These are phyloP conservation scores for Ceratopteris richardii DNA, from an alignment of 75 land plant species.

Conservation along the genomic window DNA sequence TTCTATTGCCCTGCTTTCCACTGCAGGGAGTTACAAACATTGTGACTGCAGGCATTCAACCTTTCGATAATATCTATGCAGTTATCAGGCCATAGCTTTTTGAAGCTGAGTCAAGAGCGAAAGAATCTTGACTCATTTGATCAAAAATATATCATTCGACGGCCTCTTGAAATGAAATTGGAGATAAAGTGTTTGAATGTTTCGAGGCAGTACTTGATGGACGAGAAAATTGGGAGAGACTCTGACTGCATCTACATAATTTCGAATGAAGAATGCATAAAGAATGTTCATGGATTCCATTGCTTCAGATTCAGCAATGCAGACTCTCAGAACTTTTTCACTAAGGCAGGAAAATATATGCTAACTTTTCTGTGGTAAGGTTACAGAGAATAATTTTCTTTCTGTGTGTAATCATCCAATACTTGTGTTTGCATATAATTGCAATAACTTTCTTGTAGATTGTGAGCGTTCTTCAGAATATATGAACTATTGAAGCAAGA, in stretches of 20 bases:
- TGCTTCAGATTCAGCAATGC: constrained; percentile 24
- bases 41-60: constrained; percentile 31
- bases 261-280: constrained; percentile 11
- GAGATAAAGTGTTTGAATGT: constrained; percentile 15
- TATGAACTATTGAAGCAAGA: too few relatives aligned
- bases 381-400: not conserved
- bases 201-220: not conserved
- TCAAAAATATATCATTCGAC: constrained; percentile 38
- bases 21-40: constrained; percentile 6
- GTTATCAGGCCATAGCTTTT: constrained; percentile 44
- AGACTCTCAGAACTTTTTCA: constrained; percentile 16
- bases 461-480: too few relatives aligned
- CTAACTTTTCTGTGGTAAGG: constrained; percentile 55
- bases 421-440: too few relatives aligned
- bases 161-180: constrained; percentile 36
- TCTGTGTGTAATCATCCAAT: too few relatives aligned
- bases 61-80: constrained; percentile 44
- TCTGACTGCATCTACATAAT: too few relatives aligned
- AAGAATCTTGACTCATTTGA: constrained; percentile 14
- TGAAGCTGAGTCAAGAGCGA: not conserved
- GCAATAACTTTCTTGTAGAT: too few relatives aligned
- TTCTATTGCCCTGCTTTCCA: too few relatives aligned
- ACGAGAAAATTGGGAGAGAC: not conserved
- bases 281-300: constrained; percentile 44
- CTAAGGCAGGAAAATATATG: constrained; percentile 34